phyloP scores from a whole-genome alignment of 1,284 basidiomycete species.

The Trametes versicolor region DNA sequence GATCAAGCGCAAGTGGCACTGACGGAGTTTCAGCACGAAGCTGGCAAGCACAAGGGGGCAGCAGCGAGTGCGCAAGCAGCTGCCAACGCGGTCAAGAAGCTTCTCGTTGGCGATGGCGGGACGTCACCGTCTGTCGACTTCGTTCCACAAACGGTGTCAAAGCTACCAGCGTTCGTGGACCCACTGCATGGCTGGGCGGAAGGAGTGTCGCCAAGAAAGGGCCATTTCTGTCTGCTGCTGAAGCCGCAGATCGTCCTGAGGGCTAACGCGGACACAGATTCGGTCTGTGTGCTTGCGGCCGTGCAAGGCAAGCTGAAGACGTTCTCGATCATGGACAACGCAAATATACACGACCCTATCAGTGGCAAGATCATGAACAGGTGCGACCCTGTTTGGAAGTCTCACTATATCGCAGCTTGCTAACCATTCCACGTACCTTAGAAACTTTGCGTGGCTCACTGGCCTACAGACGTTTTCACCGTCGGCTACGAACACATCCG shows the following conservation, averaged over 20 bases:
- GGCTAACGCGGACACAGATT: conserved; percentile 68
- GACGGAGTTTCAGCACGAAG: conserved; percentile 45
- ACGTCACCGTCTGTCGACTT: conserved; percentile 57
- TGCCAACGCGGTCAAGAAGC: conserved; percentile 68
- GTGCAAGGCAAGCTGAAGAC: conserved; percentile 86
- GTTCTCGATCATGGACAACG: conserved; percentile 85
- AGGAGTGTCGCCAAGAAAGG: conserved; percentile 72
- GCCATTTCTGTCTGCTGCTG: conserved; percentile 85
- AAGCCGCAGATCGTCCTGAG: conserved; percentile 92
- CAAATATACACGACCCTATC: conserved; percentile 85
- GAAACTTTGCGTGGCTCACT: conserved; percentile 49
- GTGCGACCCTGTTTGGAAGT: conserved; percentile 49
- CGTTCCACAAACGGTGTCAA: conserved; percentile 32
- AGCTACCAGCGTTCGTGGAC: conserved; percentile 47
- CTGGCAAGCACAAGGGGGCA: conserved; percentile 47
- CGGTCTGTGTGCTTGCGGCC: conserved; percentile 83
- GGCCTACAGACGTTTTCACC: conserved; percentile 94
- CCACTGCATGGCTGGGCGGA: conserved; percentile 80
- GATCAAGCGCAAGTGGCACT: conserved; percentile 73
- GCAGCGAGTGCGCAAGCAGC: conserved; percentile 65
- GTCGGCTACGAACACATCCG: conserved; percentile 49
- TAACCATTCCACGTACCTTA: conserved; percentile 15
- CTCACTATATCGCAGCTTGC: not conserved
- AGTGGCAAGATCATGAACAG: conserved; percentile 89
- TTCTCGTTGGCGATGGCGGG: conserved; percentile 59